Evolutionary conservation across 352 stramenopile genomes (phyloP).

Genomic region (Phytophthora agathidicida): DNA sequence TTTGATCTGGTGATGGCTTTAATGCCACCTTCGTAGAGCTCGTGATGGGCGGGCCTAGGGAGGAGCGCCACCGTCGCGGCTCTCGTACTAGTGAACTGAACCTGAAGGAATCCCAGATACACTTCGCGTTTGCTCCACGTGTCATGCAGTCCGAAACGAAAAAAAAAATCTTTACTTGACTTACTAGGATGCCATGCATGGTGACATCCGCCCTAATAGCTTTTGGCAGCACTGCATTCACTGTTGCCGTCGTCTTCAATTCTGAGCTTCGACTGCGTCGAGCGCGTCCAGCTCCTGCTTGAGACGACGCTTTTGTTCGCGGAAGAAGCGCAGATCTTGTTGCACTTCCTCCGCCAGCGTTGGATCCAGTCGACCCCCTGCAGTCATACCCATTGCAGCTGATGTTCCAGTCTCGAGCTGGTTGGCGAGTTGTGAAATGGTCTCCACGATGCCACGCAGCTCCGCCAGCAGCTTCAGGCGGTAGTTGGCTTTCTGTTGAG

Average conservation of each 20-base stretch:
- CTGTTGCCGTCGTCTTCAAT: constrained; percentile 1
- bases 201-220: constrained; percentile 3
- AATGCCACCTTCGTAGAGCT: too few relatives aligned
- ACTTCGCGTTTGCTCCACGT: constrained; percentile 15
- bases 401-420: constrained; percentile 23
- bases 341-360: constrained; percentile 35
- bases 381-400: constrained; percentile 17
- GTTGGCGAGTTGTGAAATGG: constrained; percentile 31
- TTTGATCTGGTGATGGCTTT: too few relatives aligned
- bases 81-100: constrained; percentile 9
- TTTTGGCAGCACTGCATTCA: constrained; percentile 9
- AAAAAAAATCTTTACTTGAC: constrained; percentile 19
- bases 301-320: constrained; percentile 31
- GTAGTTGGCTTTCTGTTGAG: constrained; percentile 32
- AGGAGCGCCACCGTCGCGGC: too few relatives aligned
- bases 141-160: not conserved
- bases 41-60: too few relatives aligned
- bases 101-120: constrained; percentile 3
- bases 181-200: constrained; percentile 11
- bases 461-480: constrained; percentile 32
- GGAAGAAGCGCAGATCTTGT: constrained; percentile 38
- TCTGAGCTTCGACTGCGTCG: constrained; percentile 10
- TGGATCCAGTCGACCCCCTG: constrained; percentile 24
- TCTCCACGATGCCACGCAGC: constrained; percentile 38
- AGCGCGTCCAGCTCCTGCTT: constrained; percentile 31